A percentile compares a stretch with the other conserved stretches of the same genome.
Conservation (phyloP, 257 asterid species). For the Apocynum venetum region DNA sequence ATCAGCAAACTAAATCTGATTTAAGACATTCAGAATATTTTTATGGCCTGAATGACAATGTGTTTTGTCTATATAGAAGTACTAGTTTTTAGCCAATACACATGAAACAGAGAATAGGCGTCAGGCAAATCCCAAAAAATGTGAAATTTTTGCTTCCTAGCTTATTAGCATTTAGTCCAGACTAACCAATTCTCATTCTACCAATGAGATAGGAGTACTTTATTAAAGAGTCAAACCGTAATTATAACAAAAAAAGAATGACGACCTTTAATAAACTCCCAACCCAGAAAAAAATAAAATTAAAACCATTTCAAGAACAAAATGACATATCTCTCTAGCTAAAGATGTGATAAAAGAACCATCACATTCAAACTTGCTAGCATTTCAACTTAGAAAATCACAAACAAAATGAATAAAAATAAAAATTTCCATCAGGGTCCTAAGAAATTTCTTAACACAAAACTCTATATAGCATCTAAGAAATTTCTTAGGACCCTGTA, state of each 20-base stretch:
- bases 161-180: not conserved
- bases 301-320: not conserved
- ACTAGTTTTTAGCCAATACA: not conserved
- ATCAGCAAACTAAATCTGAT: too few species aligned
- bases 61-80: too few species aligned
- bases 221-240: not conserved
- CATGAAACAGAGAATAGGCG: not conserved
- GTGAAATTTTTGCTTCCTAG: not conserved
- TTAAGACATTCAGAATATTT: too few species aligned
- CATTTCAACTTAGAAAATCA: not conserved
- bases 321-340: not conserved
- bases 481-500: too few species aligned
- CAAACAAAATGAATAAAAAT: slow-evolving; percentile 4
- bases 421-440: slow-evolving; percentile 2
- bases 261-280: too few species aligned
- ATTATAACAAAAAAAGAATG: not conserved
- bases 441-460: not conserved
- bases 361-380: not conserved
- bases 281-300: not conserved
- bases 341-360: not conserved
- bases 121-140: not conserved
- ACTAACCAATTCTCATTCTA: not conserved
- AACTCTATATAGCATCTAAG: too few species aligned
- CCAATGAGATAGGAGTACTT: not conserved
- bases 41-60: not conserved